Evolutionary conservation across 148 eudicot species (phyloP).

Genomic region (Fagopyrum tataricum): DNA sequence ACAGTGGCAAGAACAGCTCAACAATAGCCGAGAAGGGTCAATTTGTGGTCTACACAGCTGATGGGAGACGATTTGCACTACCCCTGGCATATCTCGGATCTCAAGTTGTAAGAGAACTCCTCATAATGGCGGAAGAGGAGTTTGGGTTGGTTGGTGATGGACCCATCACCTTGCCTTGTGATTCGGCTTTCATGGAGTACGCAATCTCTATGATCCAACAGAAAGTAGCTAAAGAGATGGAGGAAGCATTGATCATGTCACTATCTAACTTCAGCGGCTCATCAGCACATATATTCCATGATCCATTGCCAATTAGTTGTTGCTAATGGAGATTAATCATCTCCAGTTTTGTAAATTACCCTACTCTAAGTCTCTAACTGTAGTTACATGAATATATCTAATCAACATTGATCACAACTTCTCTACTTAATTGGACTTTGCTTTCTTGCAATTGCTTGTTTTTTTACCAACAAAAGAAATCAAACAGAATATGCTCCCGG

Average conservation of each 20-base stretch:
- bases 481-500: too few relatives aligned
- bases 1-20: neutral
- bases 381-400: neutral
- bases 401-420: too few relatives aligned
- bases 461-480: too few relatives aligned
- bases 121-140: slow-evolving; percentile 8
- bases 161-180: slow-evolving; percentile 16
- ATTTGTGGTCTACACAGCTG: slow-evolving; percentile 8
- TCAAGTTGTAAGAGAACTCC: slow-evolving; percentile 8
- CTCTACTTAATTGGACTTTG: neutral
- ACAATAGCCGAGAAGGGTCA: slow-evolving; percentile 1
- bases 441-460: too few relatives aligned
- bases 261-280: neutral
- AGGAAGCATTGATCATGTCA: slow-evolving; percentile 9
- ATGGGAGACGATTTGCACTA: slow-evolving; percentile 11
- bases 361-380: neutral
- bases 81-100: neutral
- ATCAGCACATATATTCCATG: neutral
- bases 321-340: neutral
- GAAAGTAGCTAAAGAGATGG: neutral
- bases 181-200: slow-evolving; percentile 12
- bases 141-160: slow-evolving; percentile 7
- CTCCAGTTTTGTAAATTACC: neutral
- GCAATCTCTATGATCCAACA: neutral
- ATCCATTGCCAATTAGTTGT: neutral